Evolutionary conservation across 1,284 basidiomycete genomes (phyloP), one percentile per base, ranked within the genome.

Genomic region (Ganoderma meredithae): DNA sequence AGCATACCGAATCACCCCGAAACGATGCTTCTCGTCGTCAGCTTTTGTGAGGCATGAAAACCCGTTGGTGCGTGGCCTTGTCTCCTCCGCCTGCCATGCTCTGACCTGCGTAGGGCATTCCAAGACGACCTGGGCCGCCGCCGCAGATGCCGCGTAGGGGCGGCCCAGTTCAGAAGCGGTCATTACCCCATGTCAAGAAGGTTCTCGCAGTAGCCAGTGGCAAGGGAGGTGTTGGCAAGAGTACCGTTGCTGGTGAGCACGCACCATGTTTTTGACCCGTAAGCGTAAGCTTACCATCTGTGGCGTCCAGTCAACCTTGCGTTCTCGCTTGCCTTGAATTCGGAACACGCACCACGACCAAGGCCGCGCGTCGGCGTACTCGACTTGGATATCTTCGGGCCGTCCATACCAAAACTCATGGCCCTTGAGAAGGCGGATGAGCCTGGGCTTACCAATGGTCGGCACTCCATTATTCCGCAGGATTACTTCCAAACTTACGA

Each of bases 211-310:
- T 99, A 0, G 94, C 96, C 0, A 96, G 94, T 73, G 97, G 96
- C 17, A 99, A 99, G 78, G 98, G 97, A 43, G 97, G 97, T 1
- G 97, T 99, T 1, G 97, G 97, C 8, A 99, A 99, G 82, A 97
- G 95, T 73, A 99, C 97, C 0, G 85, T 99, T 43, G 94, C 97
- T 61, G 93, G 95, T 95, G 69, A 59, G 83, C 36, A 49, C 55
- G 36, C 22, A 6, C 10, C 27, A 31, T 31, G 27, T 31, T 36
- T 13, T 43, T 13, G 12, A 39, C 60, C 4, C 41, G 12, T 19
- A 61, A n/a, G 2, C 19, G 15, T 43, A 22, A 15, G 12, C 27
- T 31, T 31, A 31, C 27, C 27, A 31, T 31, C 27, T 31, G 27
- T 41, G 40, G 36, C 27, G 3, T 27, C 3, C 76, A 94, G 95